These are phyloP conservation scores for Golubevia pallescens DNA, from an alignment of 1,284 basidiomycete species.

Conservation along the genomic window DNA sequence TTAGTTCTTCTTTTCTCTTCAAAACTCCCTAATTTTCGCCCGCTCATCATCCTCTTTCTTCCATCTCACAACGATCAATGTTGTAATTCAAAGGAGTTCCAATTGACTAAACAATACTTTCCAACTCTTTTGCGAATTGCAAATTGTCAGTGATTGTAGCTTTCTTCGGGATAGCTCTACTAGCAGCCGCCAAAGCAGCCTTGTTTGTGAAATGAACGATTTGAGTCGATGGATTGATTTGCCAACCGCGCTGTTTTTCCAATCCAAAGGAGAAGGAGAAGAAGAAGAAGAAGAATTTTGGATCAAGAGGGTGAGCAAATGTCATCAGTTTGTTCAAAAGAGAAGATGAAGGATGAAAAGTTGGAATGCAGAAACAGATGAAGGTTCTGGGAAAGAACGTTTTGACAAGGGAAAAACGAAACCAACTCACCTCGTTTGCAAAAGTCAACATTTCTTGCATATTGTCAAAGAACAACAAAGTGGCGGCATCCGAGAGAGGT, in stretches of 20 bases:
- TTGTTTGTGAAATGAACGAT: constrained; percentile 35
- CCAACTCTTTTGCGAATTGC: constrained; percentile 60
- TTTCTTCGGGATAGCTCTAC: constrained; percentile 44
- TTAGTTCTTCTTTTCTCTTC: too few species aligned
- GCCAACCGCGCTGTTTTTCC: constrained; percentile 46
- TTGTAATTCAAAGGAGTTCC: too few species aligned
- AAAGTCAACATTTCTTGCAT: constrained; percentile 78
- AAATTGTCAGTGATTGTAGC: constrained; percentile 55
- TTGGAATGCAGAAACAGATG: too few species aligned
- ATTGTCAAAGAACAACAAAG: constrained; percentile 82
- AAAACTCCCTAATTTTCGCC: too few species aligned
- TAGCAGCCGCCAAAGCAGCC: background rate
- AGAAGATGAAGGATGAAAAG: too few species aligned
- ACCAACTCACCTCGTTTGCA: constrained; percentile 72
- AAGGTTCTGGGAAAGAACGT: too few species aligned
- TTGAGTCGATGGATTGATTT: constrained; percentile 57
- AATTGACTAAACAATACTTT: constrained; percentile 62
- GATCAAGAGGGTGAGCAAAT: too few species aligned
- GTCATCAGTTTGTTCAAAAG: too few species aligned
- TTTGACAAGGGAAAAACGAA: too few species aligned
- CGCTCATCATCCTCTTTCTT: too few species aligned
- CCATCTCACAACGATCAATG: too few species aligned
- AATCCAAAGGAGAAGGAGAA: background rate
- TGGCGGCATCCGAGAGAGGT: constrained; percentile 84
- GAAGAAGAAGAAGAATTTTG: too few species aligned